Conservation (phyloP, 352 stramenopile genomes). For the Nothophytophthora sp. region DNA sequence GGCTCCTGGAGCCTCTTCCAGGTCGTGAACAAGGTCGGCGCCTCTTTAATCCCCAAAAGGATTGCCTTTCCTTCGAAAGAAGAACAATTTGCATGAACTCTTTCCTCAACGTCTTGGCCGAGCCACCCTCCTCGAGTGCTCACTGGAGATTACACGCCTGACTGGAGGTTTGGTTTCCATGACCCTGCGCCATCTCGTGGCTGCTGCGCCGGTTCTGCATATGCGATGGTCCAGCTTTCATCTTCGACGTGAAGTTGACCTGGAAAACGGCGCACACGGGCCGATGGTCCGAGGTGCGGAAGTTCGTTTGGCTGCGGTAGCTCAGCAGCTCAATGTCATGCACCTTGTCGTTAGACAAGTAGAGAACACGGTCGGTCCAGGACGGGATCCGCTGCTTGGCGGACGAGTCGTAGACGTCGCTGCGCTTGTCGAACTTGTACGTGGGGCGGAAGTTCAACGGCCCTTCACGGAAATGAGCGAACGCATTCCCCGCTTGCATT, state of each 20-base stretch:
- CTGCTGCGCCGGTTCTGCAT: too few species aligned
- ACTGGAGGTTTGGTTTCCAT: too few species aligned
- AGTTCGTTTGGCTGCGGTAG: slow-evolving; percentile 69
- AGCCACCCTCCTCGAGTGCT: too few species aligned
- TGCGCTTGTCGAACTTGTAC: slow-evolving; percentile 96
- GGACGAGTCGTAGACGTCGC: slow-evolving; percentile 93
- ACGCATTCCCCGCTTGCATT: slow-evolving; percentile 81
- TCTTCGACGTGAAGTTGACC: slow-evolving; percentile 50
- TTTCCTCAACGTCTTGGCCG: too few species aligned
- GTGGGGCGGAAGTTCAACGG: slow-evolving; percentile 93
- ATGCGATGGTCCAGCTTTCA: too few species aligned
- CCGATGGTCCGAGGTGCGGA: slow-evolving; percentile 76
- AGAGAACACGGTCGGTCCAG: slow-evolving; percentile 96
- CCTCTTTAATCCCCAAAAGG: too few species aligned
- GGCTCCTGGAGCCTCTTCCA: too few species aligned
- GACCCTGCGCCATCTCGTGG: too few species aligned
- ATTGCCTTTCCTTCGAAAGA: too few species aligned
- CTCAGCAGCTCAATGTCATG: slow-evolving; percentile 55
- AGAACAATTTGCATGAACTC: too few species aligned
- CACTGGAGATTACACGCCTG: too few species aligned
- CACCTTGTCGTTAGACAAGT: slow-evolving; percentile 53
- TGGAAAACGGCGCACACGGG: slow-evolving; percentile 70
- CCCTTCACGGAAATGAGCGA: slow-evolving; percentile 90
- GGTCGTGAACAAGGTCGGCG: too few species aligned
- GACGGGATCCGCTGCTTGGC: slow-evolving; percentile 94